These are phyloP conservation scores for Cryptococcus wingfieldii DNA, from an alignment of 1,284 basidiomycete genomes.

Conservation along the genomic window DNA sequence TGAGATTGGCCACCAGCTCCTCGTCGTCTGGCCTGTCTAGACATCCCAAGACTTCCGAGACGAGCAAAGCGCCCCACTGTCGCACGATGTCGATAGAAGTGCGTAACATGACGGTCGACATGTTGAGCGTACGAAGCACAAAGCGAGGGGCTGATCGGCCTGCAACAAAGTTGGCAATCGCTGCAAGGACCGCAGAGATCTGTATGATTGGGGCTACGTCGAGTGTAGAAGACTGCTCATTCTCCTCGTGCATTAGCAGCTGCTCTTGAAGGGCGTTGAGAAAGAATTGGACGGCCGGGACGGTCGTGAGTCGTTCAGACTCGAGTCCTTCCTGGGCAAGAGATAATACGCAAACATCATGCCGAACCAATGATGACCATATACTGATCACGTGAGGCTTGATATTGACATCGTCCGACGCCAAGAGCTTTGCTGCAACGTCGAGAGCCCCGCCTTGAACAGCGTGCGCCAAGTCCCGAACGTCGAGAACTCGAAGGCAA, in stretches of 20 bases:
- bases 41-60: conserved; percentile 23
- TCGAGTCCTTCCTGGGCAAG: conserved; percentile 14
- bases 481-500: conserved; percentile 21
- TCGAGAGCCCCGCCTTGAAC: conserved; percentile 34
- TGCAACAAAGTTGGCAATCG: conserved; percentile 25
- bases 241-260: conserved; percentile 1
- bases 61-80: conserved; percentile 38
- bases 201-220: conserved; percentile 16
- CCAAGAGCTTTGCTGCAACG: conserved; percentile 24
- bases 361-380: conserved; percentile 31
- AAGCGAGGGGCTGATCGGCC: conserved; percentile 19
- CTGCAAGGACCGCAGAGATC: conserved; percentile 26
- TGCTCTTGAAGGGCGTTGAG: conserved; percentile 23
- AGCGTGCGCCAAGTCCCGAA: conserved; percentile 19
- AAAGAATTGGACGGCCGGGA: conserved; percentile 25
- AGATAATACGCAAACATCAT: conserved; percentile 16
- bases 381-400: conserved; percentile 25
- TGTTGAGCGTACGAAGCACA: conserved; percentile 14
- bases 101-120: conserved; percentile 22
- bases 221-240: background rate
- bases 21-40: conserved; percentile 10
- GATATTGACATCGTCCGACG: conserved; percentile 15
- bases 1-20: conserved; percentile 1
- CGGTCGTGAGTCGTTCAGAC: conserved; percentile 11
- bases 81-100: conserved; percentile 14